Conservation (phyloP, 2,329 filamentous ascomycete genomes). For the Coniella lustricola region DNA sequence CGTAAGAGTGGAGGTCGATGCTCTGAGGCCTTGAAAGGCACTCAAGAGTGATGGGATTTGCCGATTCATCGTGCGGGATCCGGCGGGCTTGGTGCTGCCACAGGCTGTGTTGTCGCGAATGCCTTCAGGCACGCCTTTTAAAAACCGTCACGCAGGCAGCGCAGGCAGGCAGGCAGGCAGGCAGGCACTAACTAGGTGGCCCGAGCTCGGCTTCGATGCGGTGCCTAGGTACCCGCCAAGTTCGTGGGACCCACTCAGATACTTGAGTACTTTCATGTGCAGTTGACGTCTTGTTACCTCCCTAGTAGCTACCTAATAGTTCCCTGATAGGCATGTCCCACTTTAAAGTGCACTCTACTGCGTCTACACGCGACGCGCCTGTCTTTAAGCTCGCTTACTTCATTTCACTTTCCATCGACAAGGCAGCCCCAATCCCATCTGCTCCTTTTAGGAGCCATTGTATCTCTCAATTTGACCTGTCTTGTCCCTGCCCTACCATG, state of each 20-base stretch:
- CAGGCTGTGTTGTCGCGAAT: conserved; percentile 1
- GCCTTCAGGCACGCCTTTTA: conserved; percentile 5
- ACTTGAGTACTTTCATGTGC: too few species aligned
- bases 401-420: too few species aligned
- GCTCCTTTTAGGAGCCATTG: too few species aligned
- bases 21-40: conserved; percentile 44
- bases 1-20: conserved; percentile 33
- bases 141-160: conserved; percentile 9
- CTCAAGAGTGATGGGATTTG: conserved; percentile 38
- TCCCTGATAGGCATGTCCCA: neutral
- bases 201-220: neutral
- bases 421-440: too few species aligned
- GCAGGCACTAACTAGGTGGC: neutral
- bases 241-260: too few species aligned
- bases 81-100: neutral
- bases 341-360: neutral
- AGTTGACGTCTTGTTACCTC: too few species aligned
- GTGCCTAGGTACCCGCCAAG: too few species aligned
- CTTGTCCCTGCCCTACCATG: conserved; percentile 37
- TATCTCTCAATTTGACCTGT: too few species aligned
- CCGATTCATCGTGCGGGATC: conserved; percentile 35
- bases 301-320: too few species aligned
- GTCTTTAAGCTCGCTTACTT: neutral
- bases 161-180: neutral
- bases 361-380: conserved; percentile 9